These are phyloP conservation scores for Coniella lustricola DNA, from an alignment of 2,329 filamentous ascomycete genomes.

Conservation along the genomic window DNA sequence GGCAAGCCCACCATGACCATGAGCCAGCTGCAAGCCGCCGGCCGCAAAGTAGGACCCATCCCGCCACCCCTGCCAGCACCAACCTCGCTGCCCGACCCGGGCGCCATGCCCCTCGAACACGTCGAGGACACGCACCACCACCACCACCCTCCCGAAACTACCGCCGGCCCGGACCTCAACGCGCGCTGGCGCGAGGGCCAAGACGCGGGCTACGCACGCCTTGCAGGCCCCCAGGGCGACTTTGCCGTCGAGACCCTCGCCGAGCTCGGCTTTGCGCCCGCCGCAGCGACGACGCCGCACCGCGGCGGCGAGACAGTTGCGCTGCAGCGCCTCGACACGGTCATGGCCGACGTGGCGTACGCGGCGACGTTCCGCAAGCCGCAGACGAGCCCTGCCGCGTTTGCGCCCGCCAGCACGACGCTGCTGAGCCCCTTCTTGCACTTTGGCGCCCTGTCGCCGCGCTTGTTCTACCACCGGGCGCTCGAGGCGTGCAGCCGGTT, in stretches of 20 bases:
- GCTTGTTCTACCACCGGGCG: slow-evolving; percentile 67
- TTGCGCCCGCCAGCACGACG: slow-evolving; percentile 66
- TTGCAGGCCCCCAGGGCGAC: slow-evolving; percentile 61
- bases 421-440: slow-evolving; percentile 67
- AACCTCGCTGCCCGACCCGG: slow-evolving; percentile 57
- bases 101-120: slow-evolving; percentile 52
- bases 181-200: slow-evolving; percentile 41
- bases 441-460: slow-evolving; percentile 63
- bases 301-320: slow-evolving; percentile 64
- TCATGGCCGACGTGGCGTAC: slow-evolving; percentile 58
- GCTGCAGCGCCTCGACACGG: slow-evolving; percentile 48
- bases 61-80: slow-evolving; percentile 54
- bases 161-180: slow-evolving; percentile 52
- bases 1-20: slow-evolving; percentile 72
- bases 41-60: slow-evolving; percentile 55
- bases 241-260: slow-evolving; percentile 65
- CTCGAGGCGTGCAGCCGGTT: slow-evolving; percentile 54
- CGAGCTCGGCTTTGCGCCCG: slow-evolving; percentile 60
- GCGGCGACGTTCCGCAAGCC: slow-evolving; percentile 71
- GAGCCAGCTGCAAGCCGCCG: slow-evolving; percentile 56
- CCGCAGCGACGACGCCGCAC: slow-evolving; percentile 58
- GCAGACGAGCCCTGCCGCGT: slow-evolving; percentile 65
- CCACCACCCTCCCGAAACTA: slow-evolving; percentile 23
- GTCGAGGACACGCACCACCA: slow-evolving; percentile 39
- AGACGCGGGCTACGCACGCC: slow-evolving; percentile 51